A percentile compares a stretch with the other conserved stretches of the same genome.
These are phyloP conservation scores for Jatropha curcas DNA, from an alignment of 345 rosid genomes.

Conservation along the genomic window DNA sequence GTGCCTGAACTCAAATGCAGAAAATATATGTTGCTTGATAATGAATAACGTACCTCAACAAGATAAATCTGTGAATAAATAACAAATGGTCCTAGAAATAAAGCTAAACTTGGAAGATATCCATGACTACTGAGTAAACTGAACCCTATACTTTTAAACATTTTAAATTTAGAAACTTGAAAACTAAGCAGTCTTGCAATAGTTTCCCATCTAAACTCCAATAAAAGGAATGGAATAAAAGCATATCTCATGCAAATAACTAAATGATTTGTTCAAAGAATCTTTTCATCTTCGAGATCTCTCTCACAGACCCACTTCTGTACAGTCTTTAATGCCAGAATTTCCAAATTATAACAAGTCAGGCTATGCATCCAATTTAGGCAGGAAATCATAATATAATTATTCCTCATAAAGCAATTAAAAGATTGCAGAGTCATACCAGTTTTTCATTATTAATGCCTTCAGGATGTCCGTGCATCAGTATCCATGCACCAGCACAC, in stretches of 20 bases:
- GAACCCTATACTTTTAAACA: background rate
- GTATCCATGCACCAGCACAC: slow-evolving; percentile 95
- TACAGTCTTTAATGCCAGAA: background rate
- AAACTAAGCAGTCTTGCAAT: background rate
- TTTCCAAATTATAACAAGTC: too few species aligned
- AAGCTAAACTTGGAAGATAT: background rate
- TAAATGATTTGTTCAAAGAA: background rate
- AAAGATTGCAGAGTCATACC: slow-evolving; percentile 41
- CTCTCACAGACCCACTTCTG: background rate
- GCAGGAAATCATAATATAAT: slow-evolving; percentile 1
- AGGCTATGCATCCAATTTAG: background rate
- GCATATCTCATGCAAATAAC: background rate
- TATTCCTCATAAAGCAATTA: slow-evolving; percentile 7
- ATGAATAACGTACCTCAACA: slow-evolving; percentile 14
- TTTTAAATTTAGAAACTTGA: background rate
- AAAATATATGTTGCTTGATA: slow-evolving; percentile 1
- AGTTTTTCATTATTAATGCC: slow-evolving; percentile 81
- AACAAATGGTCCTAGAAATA: slow-evolving; percentile 4
- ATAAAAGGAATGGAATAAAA: background rate
- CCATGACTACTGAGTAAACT: background rate
- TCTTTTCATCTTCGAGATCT: background rate
- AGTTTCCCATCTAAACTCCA: background rate
- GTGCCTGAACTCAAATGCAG: slow-evolving; percentile 48
- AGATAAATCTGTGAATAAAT: slow-evolving; percentile 10
- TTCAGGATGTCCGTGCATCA: slow-evolving; percentile 94